phyloP scores from a whole-genome alignment of 805 yeast genomes.

The Suhomyces emberorum region DNA sequence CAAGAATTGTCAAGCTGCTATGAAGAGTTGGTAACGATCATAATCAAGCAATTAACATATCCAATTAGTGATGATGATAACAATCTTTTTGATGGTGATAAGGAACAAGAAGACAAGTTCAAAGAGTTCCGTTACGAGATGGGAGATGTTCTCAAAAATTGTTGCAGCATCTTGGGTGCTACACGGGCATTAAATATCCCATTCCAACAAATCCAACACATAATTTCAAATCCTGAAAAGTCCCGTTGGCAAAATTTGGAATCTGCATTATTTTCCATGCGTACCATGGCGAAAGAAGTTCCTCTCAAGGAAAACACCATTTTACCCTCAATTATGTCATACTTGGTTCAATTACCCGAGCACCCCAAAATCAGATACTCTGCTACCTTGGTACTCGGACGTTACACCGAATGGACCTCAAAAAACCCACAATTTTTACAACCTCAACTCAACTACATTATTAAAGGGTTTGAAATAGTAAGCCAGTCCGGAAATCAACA shows the following conservation, averaged over 20 bases:
- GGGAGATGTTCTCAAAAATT: constrained; percentile 96
- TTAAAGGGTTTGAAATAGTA: constrained; percentile 55
- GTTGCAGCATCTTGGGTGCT: constrained; percentile 88
- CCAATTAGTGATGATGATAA: constrained; percentile 43
- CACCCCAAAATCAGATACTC: constrained; percentile 87
- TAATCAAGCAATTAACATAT: constrained; percentile 69
- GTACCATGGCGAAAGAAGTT: constrained; percentile 94
- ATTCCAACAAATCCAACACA: constrained; percentile 52
- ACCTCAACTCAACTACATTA: constrained; percentile 79
- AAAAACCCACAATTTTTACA: constrained; percentile 80
- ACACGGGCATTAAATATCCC: constrained; percentile 68
- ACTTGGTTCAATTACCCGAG: constrained; percentile 69
- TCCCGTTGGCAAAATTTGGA: constrained; percentile 80
- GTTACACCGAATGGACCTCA: constrained; percentile 94
- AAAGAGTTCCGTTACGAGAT: constrained; percentile 91
- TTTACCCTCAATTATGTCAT: constrained; percentile 73
- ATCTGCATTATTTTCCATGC: constrained; percentile 82
- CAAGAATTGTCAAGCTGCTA: constrained; percentile 52
- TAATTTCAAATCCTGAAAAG: constrained; percentile 25
- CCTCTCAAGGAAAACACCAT: constrained; percentile 59
- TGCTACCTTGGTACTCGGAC: constrained; percentile 88
- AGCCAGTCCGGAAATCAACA: constrained; percentile 1
- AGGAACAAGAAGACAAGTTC: constrained; percentile 87
- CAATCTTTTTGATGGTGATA: constrained; percentile 59
- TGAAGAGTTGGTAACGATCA: constrained; percentile 53